Evolutionary conservation across 116 monocot species (phyloP).

Genomic region (Dioscorea cayenensis): DNA sequence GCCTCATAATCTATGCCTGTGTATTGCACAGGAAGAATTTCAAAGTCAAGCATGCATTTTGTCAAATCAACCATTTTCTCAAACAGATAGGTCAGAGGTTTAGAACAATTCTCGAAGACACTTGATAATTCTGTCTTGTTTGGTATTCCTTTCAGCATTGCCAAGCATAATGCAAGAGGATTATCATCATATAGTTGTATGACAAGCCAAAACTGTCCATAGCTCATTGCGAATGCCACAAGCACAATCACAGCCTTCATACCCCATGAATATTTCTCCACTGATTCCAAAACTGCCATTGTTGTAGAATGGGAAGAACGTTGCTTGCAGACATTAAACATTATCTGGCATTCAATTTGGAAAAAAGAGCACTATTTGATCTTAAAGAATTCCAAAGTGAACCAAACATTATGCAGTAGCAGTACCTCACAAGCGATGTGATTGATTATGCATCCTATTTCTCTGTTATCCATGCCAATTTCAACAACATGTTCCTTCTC

Average conservation of each 20-base stretch:
- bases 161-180: conserved; percentile 24
- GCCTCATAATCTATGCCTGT: conserved; percentile 4
- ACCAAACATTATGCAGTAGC: not conserved
- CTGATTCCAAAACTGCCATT: conserved; percentile 5
- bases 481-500: not conserved
- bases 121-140: not conserved
- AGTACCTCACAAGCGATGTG: conserved; percentile 1
- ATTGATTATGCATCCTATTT: conserved; percentile 1
- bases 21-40: conserved; percentile 9
- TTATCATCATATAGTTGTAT: conserved; percentile 6
- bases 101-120: not conserved
- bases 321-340: not conserved
- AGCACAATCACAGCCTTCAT: conserved; percentile 16
- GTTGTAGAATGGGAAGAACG: conserved; percentile 9
- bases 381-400: not conserved
- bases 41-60: conserved; percentile 22
- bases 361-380: not conserved
- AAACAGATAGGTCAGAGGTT: conserved; percentile 3
- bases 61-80: conserved; percentile 9
- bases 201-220: conserved; percentile 24
- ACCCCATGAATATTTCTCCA: conserved; percentile 19
- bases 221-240: conserved; percentile 15
- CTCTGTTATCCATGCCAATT: not conserved
- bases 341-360: conserved; percentile 12
- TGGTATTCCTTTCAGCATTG: conserved; percentile 13